Conservation (phyloP, 2,329 filamentous ascomycete genomes). For the Xylariomycetidae sp. region DNA sequence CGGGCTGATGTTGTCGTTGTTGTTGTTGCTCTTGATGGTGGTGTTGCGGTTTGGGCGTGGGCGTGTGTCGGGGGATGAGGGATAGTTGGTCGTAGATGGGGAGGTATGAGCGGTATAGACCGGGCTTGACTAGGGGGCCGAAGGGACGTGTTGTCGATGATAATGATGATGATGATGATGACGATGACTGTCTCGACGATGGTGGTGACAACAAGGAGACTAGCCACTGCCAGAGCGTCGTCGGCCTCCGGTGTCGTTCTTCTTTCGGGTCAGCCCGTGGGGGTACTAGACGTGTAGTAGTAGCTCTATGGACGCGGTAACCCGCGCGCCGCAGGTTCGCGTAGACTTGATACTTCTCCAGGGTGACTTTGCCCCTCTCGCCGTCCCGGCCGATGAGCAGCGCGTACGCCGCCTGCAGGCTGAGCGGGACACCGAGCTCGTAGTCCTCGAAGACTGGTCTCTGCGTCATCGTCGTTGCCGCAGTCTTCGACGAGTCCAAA, state of each 20-base stretch:
- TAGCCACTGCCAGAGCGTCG: constrained; percentile 51
- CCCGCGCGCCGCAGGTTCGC: constrained; percentile 77
- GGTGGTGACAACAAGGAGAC: constrained; percentile 39
- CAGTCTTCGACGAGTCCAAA: neutral
- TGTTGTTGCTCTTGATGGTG: too few relatives aligned
- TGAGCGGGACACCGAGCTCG: constrained; percentile 73
- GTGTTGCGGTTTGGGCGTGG: too few relatives aligned
- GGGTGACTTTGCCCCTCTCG: constrained; percentile 53
- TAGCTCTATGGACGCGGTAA: constrained; percentile 74
- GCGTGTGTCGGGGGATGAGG: constrained; percentile 68
- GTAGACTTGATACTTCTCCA: constrained; percentile 87
- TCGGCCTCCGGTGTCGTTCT: too few relatives aligned
- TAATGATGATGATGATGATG: constrained; percentile 34
- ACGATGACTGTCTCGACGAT: constrained; percentile 23
- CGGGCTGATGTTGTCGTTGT: too few relatives aligned
- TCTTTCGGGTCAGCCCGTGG: constrained; percentile 10
- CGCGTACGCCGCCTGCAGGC: constrained; percentile 84
- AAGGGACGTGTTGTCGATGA: constrained; percentile 27
- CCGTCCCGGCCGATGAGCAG: constrained; percentile 70
- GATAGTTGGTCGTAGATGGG: constrained; percentile 74
- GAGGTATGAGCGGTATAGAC: constrained; percentile 61
- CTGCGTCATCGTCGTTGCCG: constrained; percentile 4
- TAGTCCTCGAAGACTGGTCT: constrained; percentile 39
- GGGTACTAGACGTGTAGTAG: constrained; percentile 24
- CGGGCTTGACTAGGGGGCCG: constrained; percentile 58